These are phyloP conservation scores for Reticulascus tulasneorum DNA, from an alignment of 2,329 filamentous ascomycete species.

Conservation along the genomic window DNA sequence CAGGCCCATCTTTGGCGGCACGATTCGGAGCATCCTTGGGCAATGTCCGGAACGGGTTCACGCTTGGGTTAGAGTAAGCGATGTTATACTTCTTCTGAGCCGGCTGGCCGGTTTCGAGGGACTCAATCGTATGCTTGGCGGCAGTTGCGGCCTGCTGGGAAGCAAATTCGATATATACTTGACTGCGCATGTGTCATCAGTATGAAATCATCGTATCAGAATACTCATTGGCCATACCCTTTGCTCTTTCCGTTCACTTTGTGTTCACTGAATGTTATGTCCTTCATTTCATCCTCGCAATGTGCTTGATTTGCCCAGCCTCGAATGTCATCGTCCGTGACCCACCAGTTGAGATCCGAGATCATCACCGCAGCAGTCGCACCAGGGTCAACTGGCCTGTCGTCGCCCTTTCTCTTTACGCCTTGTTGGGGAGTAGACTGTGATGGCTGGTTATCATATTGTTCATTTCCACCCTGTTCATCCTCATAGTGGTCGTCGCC, in stretches of 20 bases:
- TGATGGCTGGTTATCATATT: constrained; percentile 37
- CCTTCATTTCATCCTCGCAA: constrained; percentile 80
- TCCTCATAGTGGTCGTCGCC: constrained; percentile 35
- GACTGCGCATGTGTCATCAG: constrained; percentile 33
- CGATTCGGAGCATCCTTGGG: constrained; percentile 82
- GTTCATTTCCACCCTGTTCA: constrained; percentile 23
- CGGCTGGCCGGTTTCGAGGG: constrained; percentile 49
- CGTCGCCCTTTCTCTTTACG: constrained; percentile 58
- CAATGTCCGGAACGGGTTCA: constrained; percentile 86
- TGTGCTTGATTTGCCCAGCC: constrained; percentile 78
- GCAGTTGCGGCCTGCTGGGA: constrained; percentile 82
- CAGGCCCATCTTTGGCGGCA: constrained; percentile 59
- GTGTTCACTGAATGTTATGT: constrained; percentile 95
- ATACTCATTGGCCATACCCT: constrained; percentile 57
- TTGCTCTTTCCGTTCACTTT: constrained; percentile 99
- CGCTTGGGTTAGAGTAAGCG: constrained; percentile 69
- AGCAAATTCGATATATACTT: constrained; percentile 81
- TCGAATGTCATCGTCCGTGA: constrained; percentile 89
- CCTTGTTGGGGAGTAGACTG: constrained; percentile 43
- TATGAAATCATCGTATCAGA: not conserved
- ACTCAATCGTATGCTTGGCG: constrained; percentile 76
- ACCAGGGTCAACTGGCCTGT: constrained; percentile 53
- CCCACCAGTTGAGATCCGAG: constrained; percentile 95
- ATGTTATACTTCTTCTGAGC: constrained; percentile 68
- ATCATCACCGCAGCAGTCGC: constrained; percentile 73